These are phyloP conservation scores for Bremia lactucae DNA, from an alignment of 352 stramenopile species.

Conservation along the genomic window DNA sequence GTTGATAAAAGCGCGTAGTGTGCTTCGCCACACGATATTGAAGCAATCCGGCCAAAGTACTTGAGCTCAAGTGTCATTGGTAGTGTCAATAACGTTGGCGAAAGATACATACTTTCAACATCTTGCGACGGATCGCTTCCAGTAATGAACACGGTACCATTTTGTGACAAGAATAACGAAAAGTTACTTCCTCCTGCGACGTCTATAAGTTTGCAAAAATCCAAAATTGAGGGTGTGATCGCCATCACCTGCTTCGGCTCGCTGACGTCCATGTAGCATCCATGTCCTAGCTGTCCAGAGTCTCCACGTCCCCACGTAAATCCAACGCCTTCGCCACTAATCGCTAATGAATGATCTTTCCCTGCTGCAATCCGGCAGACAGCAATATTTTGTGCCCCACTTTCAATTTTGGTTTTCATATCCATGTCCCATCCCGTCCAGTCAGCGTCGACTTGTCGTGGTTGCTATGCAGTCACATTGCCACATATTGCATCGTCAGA, in stretches of 20 bases:
- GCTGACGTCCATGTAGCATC: slow-evolving; percentile 45
- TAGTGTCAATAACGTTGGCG: slow-evolving; percentile 20
- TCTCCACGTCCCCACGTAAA: slow-evolving; percentile 68
- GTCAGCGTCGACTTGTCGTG: slow-evolving; percentile 20
- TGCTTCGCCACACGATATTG: slow-evolving; percentile 38
- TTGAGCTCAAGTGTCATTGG: slow-evolving; percentile 9
- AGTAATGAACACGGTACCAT: slow-evolving; percentile 24
- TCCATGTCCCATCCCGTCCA: slow-evolving; percentile 37
- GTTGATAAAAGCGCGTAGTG: slow-evolving; percentile 26
- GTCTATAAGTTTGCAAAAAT: slow-evolving; percentile 15
- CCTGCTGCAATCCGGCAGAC: slow-evolving; percentile 53
- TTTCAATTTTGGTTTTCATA: slow-evolving; percentile 12
- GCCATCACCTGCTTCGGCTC: slow-evolving; percentile 52
- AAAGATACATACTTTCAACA: slow-evolving; percentile 12
- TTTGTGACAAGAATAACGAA: slow-evolving; percentile 27
- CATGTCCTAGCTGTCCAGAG: slow-evolving; percentile 53
- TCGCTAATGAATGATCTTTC: slow-evolving; percentile 51
- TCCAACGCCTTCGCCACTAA: slow-evolving; percentile 38
- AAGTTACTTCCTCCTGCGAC: slow-evolving; percentile 28
- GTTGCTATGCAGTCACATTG: slow-evolving; percentile 21
- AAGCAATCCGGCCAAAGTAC: slow-evolving; percentile 10
- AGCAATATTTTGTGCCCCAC: slow-evolving; percentile 12
- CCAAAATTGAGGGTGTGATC: slow-evolving; percentile 19
- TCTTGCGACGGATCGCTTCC: slow-evolving; percentile 25
- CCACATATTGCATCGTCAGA: slow-evolving; percentile 1